Conservation (phyloP, 768 basidiomycete species). For the Termitomyces titanicus region DNA sequence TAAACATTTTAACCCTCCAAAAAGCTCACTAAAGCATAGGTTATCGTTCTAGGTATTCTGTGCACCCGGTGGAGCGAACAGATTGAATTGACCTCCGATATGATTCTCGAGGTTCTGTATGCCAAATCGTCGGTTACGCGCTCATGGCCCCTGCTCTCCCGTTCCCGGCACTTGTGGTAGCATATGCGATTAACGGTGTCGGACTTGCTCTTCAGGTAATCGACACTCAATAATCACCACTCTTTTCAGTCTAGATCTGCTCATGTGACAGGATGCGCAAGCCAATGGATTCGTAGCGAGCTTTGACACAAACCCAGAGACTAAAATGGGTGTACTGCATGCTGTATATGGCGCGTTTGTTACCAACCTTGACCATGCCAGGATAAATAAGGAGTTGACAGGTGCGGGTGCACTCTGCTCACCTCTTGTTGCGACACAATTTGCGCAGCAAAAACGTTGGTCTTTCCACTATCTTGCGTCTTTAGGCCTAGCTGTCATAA, state of each 20-base stretch:
- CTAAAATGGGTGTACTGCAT: constrained; percentile 69
- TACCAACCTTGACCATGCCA: neutral
- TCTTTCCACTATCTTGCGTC: constrained; percentile 76
- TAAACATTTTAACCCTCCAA: neutral
- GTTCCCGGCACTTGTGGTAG: constrained; percentile 49
- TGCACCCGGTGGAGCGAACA: neutral
- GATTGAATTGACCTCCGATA: neutral
- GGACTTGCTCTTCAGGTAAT: constrained; percentile 32
- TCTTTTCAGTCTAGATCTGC: neutral
- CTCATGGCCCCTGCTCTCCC: constrained; percentile 46
- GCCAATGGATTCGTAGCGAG: constrained; percentile 67
- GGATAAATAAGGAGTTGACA: constrained; percentile 19
- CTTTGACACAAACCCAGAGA: constrained; percentile 48
- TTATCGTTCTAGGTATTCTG: constrained; percentile 22
- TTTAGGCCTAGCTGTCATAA: constrained; percentile 59
- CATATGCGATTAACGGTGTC: constrained; percentile 25
- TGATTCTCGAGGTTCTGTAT: constrained; percentile 35
- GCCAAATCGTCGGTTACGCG: constrained; percentile 42
- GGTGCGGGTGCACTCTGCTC: constrained; percentile 64
- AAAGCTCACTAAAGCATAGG: constrained; percentile 12
- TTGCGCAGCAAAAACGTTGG: constrained; percentile 63
- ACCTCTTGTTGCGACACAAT: constrained; percentile 81
- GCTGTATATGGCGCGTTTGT: constrained; percentile 51
- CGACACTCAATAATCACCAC: neutral
- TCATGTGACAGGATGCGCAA: constrained; percentile 56